Evolutionary conservation across 2,329 filamentous ascomycete species (phyloP), one percentile per base, ranked within the genome.

Genomic region (Fonsecaea nubica): DNA sequence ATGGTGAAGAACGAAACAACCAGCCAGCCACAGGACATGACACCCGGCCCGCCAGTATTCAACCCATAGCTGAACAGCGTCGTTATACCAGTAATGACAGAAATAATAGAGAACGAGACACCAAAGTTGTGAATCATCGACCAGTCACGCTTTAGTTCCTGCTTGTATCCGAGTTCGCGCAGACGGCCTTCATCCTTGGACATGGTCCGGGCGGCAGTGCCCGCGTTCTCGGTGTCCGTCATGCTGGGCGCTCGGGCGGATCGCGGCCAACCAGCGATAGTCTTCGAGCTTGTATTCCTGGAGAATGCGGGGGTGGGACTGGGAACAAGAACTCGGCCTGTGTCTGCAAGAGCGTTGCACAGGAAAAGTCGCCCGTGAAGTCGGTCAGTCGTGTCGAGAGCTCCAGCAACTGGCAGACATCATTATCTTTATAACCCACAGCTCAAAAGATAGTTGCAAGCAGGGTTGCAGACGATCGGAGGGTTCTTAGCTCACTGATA

Each of bases 81-180:
- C 0, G 85, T 87, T 52, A 87, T 81, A 58, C 86, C 86, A 1
- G 85, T 87, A 66, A 88, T 85, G 58, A 88, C 84, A 62, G 85
- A 83, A 73, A 88, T 87, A 71, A 88, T 87, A 5, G 84, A 86
- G 73, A 87, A 88, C 0, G 85, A 87, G 6, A 87, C 84, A 33
- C 86, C 86, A 76, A 88, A 88, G 72, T 87, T 88, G 72, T 88
- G 86, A 59, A 83, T 77, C 66, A 87, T 71, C 4, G 83, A 82
- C 86, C 86, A 88, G 74, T 87, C 84, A 57, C 86, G 79, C 40
- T 82, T 80, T 69, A 88, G 75, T 71, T 87, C 85, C 67, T 88
- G 86, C 73, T 86, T 84, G 74, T 88, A 89, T 1, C 86, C 86
- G 71, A 88, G 81, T 69, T 85, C 80, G 3, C 83, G 84, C 60